A percentile compares a stretch with the other conserved stretches of the same genome.
Evolutionary conservation across 1,284 basidiomycete genomes (phyloP).

Genomic region (Trametes sp.): DNA sequence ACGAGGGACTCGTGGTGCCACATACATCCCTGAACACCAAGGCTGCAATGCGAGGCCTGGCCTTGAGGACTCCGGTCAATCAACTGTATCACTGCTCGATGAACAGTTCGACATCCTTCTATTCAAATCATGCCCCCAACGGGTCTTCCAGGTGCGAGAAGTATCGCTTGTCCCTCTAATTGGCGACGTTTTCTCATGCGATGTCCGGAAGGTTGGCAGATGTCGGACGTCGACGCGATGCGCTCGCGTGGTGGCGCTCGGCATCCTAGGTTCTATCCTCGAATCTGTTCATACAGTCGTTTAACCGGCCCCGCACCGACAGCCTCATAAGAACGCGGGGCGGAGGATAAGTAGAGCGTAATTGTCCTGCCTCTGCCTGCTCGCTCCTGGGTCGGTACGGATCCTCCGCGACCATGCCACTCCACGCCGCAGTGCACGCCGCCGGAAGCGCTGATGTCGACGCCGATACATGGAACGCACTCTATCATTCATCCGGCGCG

Average conservation of each 20-base stretch:
- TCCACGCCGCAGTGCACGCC: not conserved
- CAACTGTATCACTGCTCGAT: not conserved
- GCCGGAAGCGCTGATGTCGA: not conserved
- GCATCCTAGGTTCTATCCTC: not conserved
- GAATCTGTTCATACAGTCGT: not conserved
- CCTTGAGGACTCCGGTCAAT: not conserved
- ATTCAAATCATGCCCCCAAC: not conserved
- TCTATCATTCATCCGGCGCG: conserved; percentile 16
- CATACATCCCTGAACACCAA: not conserved
- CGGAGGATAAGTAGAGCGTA: not conserved
- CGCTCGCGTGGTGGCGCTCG: not conserved
- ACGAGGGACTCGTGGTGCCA: too few species aligned
- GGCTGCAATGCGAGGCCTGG: too few species aligned
- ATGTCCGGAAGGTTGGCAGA: not conserved
- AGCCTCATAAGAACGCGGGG: not conserved
- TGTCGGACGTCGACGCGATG: not conserved
- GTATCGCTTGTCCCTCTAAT: not conserved
- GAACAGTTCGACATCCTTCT: not conserved
- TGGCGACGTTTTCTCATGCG: not conserved
- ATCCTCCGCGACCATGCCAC: not conserved
- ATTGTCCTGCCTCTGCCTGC: not conserved
- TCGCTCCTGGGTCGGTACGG: not conserved
- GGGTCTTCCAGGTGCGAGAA: not conserved
- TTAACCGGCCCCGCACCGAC: not conserved
- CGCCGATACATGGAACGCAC: not conserved